phyloP scores from a whole-genome alignment of 495 filamentous ascomycete genomes.

The Penicillium verhagenii region DNA sequence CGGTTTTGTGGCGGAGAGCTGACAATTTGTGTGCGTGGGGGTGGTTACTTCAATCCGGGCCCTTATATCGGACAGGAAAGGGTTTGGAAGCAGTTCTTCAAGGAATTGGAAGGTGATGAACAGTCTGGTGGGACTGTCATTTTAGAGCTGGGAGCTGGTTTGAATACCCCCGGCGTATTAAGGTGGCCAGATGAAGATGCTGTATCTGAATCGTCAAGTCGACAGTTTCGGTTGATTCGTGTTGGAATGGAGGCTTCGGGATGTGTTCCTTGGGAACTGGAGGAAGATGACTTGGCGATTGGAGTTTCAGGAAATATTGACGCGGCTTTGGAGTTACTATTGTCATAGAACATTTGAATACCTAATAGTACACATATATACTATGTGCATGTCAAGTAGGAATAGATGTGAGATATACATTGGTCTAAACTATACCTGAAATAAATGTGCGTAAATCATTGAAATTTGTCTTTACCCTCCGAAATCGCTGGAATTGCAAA shows the following conservation, averaged over 20 bases:
- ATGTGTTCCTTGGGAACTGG: slow-evolving; percentile 25
- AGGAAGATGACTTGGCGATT: slow-evolving; percentile 17
- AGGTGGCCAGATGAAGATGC: slow-evolving; percentile 28
- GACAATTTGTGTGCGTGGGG: slow-evolving; percentile 23
- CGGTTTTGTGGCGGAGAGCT: slow-evolving; percentile 21
- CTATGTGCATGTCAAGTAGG: too few species aligned
- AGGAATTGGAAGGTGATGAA: not conserved
- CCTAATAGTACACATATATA: too few species aligned
- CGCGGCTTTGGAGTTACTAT: not conserved
- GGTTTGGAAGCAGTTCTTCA: slow-evolving; percentile 13
- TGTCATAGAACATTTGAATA: not conserved
- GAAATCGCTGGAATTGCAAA: slow-evolving; percentile 10
- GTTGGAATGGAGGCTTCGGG: slow-evolving; percentile 25
- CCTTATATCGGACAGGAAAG: slow-evolving; percentile 17
- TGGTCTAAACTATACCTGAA: not conserved
- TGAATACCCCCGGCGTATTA: slow-evolving; percentile 29
- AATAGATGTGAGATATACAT: not conserved
- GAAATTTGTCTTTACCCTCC: slow-evolving; percentile 4
- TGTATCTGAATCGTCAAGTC: slow-evolving; percentile 9
- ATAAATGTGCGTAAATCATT: slow-evolving; percentile 10
- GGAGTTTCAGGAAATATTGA: slow-evolving; percentile 13
- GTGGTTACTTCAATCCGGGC: slow-evolving; percentile 19
- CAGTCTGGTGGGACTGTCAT: slow-evolving; percentile 7
- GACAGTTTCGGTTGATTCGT: slow-evolving; percentile 15
- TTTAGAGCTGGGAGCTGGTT: slow-evolving; percentile 27